Conservation (phyloP, 202 grass and related monocot species). For the Miscanthus sacchariflorus region DNA sequence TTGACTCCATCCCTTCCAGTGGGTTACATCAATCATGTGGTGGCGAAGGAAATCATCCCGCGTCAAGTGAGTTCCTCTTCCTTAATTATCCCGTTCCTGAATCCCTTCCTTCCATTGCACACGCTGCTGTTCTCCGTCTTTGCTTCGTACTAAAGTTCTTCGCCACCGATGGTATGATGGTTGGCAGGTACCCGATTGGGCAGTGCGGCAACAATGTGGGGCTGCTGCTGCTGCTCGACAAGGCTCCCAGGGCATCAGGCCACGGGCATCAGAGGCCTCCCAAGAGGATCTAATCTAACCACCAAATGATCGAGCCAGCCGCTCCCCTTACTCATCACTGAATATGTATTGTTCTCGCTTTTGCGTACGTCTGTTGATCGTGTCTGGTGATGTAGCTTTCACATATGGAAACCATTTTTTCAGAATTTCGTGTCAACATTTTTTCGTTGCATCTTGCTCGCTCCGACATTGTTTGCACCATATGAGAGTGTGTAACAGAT, state of each 20-base stretch:
- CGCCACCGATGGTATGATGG: background rate
- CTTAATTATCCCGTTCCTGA: background rate
- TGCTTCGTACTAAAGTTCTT: background rate
- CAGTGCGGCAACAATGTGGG: conserved; percentile 62
- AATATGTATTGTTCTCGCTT: background rate
- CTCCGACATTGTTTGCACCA: conserved; percentile 1
- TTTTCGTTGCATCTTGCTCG: background rate
- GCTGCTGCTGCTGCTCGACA: conserved; percentile 69
- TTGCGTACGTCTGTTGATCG: background rate
- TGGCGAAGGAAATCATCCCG: conserved; percentile 59
- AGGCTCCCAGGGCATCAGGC: conserved; percentile 41
- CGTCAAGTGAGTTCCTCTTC: conserved; percentile 63
- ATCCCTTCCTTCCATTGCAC: background rate
- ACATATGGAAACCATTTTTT: conserved; percentile 33
- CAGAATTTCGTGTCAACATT: background rate
- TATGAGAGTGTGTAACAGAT: background rate
- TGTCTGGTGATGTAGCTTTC: conserved; percentile 9
- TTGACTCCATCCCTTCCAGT: conserved; percentile 45
- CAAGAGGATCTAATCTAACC: conserved; percentile 48
- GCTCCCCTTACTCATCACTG: no score
- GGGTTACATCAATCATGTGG: conserved; percentile 63
- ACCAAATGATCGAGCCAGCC: background rate
- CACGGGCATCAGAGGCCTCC: conserved; percentile 58
- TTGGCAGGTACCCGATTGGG: conserved; percentile 70
- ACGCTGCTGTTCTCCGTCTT: background rate